Evolutionary conservation across 1,284 basidiomycete genomes (phyloP), one percentile per base, ranked within the genome.

Genomic region (Marasmius sp.): DNA sequence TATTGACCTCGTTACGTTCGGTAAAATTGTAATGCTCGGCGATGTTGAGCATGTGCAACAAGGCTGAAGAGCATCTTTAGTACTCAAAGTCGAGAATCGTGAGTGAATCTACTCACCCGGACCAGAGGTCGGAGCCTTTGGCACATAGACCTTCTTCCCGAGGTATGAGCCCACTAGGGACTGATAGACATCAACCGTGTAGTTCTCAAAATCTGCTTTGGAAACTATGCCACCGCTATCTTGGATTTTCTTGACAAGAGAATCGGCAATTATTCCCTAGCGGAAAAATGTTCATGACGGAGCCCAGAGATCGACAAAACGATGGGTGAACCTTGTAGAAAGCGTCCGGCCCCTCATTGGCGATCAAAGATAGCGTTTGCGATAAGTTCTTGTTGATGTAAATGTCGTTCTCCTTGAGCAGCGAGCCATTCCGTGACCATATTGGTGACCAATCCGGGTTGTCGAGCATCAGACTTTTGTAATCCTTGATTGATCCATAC

Each of bases 41-140:
- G 22, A 94, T 71, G 68, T 95, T 94, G 27, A 95, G 76, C 82
- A 94, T 89, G 70, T 93, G 87, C 49, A 93, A 73, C 36, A 95
- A 75, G 7, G 90, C 91, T 68, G 48, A 18, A 38, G 20, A 27
- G 22, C 14, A 14, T 43, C 20, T 43, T 57, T 41, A 37, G 39
- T 45, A 38, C 48, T 14, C 18, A 27, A 18, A 11, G 2, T 22
- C 7, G 20, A 9, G 38, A 7, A n/a, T 58, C 39, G 49, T 49
- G 22, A 55, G 36, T 53, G 33, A 3, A 36, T 3, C 37, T 33
- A 69, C 75, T 59, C 64, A 82, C 81, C 79, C 50, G 90, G 86
- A 18, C 94, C 94, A 34, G 88, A 93, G 4, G 91, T 89, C 6
- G 95, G 96, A 10, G 92, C 88, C 69, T 86, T 85, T 0, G 91